Conservation (phyloP, 2,329 filamentous ascomycete genomes). For the Diaporthe helianthi region DNA sequence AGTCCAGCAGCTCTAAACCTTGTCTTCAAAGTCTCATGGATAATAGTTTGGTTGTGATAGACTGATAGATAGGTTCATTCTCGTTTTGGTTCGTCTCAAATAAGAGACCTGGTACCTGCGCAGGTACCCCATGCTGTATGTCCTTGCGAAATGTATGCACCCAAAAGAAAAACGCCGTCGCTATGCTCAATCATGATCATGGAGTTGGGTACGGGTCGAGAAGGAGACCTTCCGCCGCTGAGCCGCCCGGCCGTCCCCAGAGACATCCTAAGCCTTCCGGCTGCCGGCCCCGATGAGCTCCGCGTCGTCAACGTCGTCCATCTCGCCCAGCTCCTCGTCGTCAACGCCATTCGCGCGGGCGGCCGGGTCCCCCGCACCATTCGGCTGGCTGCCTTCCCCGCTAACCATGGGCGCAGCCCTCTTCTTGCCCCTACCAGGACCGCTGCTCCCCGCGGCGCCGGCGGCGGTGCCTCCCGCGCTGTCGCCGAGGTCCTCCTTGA, state of each 20-base stretch:
- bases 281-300: constrained; percentile 29
- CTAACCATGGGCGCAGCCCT: constrained; percentile 13
- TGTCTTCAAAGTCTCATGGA: not conserved
- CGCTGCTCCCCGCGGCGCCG: not conserved
- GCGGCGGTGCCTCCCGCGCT: not conserved
- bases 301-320: constrained; percentile 32
- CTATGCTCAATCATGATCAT: constrained; percentile 25
- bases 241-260: not conserved
- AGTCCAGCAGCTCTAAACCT: too few species aligned
- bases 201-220: not conserved
- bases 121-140: not conserved
- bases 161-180: constrained; percentile 31
- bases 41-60: not conserved
- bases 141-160: not conserved
- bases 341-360: constrained; percentile 21
- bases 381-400: constrained; percentile 16
- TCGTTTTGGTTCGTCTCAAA: not conserved
- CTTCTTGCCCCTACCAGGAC: constrained; percentile 26
- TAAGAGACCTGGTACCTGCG: not conserved
- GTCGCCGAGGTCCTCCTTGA: constrained; percentile 30
- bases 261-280: constrained; percentile 31
- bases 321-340: constrained; percentile 35
- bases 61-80: not conserved
- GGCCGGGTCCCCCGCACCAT: constrained; percentile 5
- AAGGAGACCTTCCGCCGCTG: constrained; percentile 21